Conservation (phyloP, 2,329 filamentous ascomycete species). For the Teratosphaeria pseudoeucalypti region DNA sequence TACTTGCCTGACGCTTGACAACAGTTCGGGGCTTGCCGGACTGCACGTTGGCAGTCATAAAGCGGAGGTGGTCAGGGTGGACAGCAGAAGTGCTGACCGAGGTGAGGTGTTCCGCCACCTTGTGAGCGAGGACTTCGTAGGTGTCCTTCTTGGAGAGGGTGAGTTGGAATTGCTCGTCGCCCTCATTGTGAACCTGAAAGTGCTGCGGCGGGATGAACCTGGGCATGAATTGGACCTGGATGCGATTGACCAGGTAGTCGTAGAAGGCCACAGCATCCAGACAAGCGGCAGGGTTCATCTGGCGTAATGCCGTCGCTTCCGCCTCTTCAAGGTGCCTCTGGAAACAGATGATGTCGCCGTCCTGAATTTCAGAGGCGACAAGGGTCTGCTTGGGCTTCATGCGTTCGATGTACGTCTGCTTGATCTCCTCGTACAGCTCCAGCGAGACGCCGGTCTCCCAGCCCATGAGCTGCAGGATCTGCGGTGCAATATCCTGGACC, state of each 20-base stretch:
- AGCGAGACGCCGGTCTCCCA: slow-evolving; percentile 60
- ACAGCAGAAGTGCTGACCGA: slow-evolving; percentile 35
- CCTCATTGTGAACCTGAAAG: slow-evolving; percentile 23
- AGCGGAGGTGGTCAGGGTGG: slow-evolving; percentile 77
- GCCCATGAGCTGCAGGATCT: slow-evolving; percentile 71
- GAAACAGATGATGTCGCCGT: slow-evolving; percentile 94
- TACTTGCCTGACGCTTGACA: slow-evolving; percentile 61
- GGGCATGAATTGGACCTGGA: slow-evolving; percentile 67
- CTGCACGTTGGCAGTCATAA: slow-evolving; percentile 72
- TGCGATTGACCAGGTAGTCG: slow-evolving; percentile 80
- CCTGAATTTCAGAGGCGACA: slow-evolving; percentile 85
- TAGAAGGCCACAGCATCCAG: slow-evolving; percentile 51
- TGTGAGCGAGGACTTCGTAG: slow-evolving; percentile 78
- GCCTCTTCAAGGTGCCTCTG: slow-evolving; percentile 51
- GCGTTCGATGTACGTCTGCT: slow-evolving; percentile 90
- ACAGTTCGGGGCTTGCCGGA: slow-evolving; percentile 67
- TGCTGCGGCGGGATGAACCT: slow-evolving; percentile 34
- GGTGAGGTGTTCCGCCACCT: slow-evolving; percentile 65
- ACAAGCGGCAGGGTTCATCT: slow-evolving; percentile 19
- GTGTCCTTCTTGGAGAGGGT: slow-evolving; percentile 77
- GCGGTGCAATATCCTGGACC: slow-evolving; percentile 69
- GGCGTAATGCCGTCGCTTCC: slow-evolving; percentile 15
- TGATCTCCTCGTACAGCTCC: slow-evolving; percentile 89
- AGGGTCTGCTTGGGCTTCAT: slow-evolving; percentile 87
- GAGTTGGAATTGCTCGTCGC: slow-evolving; percentile 61